These are phyloP conservation scores for Paraphoma sp. DNA, from an alignment of 2,329 filamentous ascomycete species.

Conservation along the genomic window DNA sequence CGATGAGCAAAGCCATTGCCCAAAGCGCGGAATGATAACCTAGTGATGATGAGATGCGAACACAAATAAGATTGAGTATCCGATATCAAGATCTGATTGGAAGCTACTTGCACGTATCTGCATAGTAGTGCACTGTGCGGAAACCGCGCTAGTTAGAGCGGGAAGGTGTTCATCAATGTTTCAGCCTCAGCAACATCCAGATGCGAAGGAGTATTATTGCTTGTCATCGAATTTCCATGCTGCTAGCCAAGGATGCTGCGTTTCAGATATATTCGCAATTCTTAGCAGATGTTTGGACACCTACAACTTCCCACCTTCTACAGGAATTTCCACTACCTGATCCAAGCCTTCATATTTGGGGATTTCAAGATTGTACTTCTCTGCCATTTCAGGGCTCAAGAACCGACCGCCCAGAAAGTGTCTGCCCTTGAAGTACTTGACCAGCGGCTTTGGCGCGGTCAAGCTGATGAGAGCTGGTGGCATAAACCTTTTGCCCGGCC, in stretches of 20 bases:
- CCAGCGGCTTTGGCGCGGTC: conserved; percentile 91
- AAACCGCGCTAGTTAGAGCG: not conserved
- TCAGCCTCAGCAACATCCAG: not conserved
- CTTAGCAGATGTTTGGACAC: not conserved
- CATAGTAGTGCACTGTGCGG: too few relatives aligned
- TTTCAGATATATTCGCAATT: too few relatives aligned
- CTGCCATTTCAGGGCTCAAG: conserved; percentile 75
- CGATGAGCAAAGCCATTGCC: too few relatives aligned
- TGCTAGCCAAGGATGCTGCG: too few relatives aligned
- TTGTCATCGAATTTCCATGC: too few relatives aligned
- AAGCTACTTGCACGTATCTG: too few relatives aligned
- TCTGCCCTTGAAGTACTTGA: conserved; percentile 80
- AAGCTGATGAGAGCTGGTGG: conserved; percentile 83
- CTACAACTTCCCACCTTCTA: conserved; percentile 33
- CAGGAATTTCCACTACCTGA: conserved; percentile 79
- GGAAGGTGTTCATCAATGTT: not conserved
- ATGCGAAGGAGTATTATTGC: too few relatives aligned
- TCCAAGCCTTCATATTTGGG: conserved; percentile 86
- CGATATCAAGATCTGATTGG: too few relatives aligned
- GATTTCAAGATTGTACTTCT: conserved; percentile 85
- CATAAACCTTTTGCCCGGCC: conserved; percentile 80
- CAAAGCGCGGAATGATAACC: too few relatives aligned
- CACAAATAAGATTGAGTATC: too few relatives aligned
- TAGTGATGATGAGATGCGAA: too few relatives aligned
- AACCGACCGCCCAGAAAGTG: conserved; percentile 96